Base-by-base conservation (phyloP, 768 basidiomycete species). In the Rhodosporidiobolus odoratus region DNA sequence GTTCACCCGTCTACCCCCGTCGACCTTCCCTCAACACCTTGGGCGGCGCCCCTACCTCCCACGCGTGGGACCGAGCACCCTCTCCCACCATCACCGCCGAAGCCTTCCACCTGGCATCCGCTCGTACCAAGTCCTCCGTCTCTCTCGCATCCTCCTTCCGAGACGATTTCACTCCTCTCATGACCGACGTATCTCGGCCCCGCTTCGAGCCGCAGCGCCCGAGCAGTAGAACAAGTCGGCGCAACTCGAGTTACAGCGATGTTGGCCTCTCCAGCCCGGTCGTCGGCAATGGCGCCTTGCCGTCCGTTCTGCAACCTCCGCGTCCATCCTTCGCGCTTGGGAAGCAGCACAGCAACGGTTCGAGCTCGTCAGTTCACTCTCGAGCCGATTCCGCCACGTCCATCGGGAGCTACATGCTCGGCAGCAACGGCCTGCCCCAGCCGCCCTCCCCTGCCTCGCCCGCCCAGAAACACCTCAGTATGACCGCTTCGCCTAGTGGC, bases 121-220 rank as follows among this genome's bases (percentile, higher is more conserved):
- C 66, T 3, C 71, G 71, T 7, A 65, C 66, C 6, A 61, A 59
- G 23, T 73, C 72, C 25, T 54, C 72, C 43, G 27, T 66, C 35
- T 73, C 72, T 30, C 72, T 73, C 65, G 57, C 41, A 25, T 73
- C 72, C 17, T 34, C 63, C 37, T 23, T 15, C 23, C n/a, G 38
- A 19, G 47, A 40, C 52, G 62, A 62, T 23, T 17, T 15, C 32
- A n/a, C 43, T 8, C 58, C 60, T 2, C 32, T 62, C 8, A 27
- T 52, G 0, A 38, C 48, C 50, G 58, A 57, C n/a, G 5, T 56
- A 19, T 45, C 56, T 17, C 68, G 72, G 1, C 68, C 72, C 0
- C 58, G 58, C 35, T 73, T 73, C 47, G 72, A 73, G 45, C 72
- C 72, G 2, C 68, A 68, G 30, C 41, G 68, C 23, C 68, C 68